These are phyloP conservation scores for Parietichytrium sp. DNA, from an alignment of 108 stramenopile genomes.

Conservation along the genomic window DNA sequence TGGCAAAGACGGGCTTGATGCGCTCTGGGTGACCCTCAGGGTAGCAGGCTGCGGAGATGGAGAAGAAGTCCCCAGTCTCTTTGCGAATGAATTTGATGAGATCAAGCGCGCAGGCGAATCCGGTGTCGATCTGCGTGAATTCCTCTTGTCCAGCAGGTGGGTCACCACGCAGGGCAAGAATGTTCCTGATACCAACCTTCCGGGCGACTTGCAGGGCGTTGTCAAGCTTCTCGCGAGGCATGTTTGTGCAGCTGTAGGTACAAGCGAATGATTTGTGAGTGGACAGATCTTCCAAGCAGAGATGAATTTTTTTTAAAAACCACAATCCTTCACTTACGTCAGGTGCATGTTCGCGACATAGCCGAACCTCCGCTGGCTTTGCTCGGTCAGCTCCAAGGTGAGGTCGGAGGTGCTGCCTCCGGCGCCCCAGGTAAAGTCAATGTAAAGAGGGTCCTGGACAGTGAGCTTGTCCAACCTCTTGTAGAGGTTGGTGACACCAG, in stretches of 20 bases:
- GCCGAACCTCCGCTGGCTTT: conserved; percentile 72
- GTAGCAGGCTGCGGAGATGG: conserved; percentile 93
- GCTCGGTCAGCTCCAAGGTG: conserved; percentile 79
- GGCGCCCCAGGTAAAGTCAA: conserved; percentile 99
- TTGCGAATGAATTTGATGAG: conserved; percentile 90
- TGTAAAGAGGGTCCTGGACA: conserved; percentile 73
- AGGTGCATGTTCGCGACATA: conserved; percentile 96
- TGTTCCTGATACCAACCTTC: conserved; percentile 89
- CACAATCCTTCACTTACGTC: too few relatives aligned
- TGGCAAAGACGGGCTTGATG: conserved; percentile 74
- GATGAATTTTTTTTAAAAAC: too few relatives aligned
- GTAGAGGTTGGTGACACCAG: conserved; percentile 87
- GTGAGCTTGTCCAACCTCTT: conserved; percentile 75
- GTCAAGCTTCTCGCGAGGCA: conserved; percentile 81
- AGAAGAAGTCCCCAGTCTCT: conserved; percentile 83
- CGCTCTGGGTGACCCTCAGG: conserved; percentile 97
- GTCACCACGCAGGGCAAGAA: conserved; percentile 98
- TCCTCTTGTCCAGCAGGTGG: conserved; percentile 92
- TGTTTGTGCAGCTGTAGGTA: conserved; percentile 87
- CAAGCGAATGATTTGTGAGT: too few relatives aligned
- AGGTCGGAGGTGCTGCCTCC: conserved; percentile 96
- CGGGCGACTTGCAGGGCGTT: conserved; percentile 74
- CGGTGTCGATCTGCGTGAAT: conserved; percentile 91
- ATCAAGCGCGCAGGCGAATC: conserved; percentile 92
- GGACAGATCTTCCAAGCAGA: too few relatives aligned